These are phyloP conservation scores for Candida endomychidarum DNA, from an alignment of 805 yeast genomes.

Conservation along the genomic window DNA sequence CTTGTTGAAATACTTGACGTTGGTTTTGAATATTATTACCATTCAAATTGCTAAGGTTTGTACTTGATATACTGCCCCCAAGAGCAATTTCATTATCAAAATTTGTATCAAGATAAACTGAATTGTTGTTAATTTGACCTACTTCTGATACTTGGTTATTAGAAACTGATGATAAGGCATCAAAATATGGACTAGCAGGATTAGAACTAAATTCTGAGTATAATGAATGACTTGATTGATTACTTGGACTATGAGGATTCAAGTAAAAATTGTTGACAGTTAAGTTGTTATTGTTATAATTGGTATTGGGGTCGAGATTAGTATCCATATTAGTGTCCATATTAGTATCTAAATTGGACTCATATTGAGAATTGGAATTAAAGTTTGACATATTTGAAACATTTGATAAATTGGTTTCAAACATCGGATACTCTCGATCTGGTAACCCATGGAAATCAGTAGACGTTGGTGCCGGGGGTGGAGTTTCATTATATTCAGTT, in stretches of 20 bases:
- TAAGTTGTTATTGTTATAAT: not conserved
- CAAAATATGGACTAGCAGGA: constrained; percentile 38
- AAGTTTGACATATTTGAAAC: constrained; percentile 3
- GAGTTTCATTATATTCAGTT: constrained; percentile 9
- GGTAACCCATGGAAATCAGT: constrained; percentile 17
- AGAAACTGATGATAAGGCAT: constrained; percentile 27
- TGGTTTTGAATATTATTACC: constrained; percentile 6
- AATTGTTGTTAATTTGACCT: constrained; percentile 10
- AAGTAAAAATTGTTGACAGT: constrained; percentile 9
- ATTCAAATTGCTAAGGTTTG: constrained; percentile 26
- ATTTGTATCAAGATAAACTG: constrained; percentile 13
- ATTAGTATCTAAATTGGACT: constrained; percentile 1
- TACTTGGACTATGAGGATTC: constrained; percentile 16
- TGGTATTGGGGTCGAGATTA: not conserved
- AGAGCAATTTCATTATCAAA: constrained; percentile 38
- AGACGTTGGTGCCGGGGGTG: constrained; percentile 18
- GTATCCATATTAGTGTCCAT: not conserved
- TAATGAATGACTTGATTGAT: constrained; percentile 21
- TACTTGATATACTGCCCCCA: constrained; percentile 39
- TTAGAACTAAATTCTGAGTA: constrained; percentile 39
- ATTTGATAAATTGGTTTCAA: constrained; percentile 1
- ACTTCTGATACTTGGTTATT: constrained; percentile 7
- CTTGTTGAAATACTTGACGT: constrained; percentile 10
- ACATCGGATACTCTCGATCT: constrained; percentile 6
- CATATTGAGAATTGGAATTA: constrained; percentile 1